Percentiles rank a stretch among this genome's conserved stretches.
Evolutionary conservation across 306 rosid genomes (phyloP).

Genomic region (Cotoneaster glaucophyllus): DNA sequence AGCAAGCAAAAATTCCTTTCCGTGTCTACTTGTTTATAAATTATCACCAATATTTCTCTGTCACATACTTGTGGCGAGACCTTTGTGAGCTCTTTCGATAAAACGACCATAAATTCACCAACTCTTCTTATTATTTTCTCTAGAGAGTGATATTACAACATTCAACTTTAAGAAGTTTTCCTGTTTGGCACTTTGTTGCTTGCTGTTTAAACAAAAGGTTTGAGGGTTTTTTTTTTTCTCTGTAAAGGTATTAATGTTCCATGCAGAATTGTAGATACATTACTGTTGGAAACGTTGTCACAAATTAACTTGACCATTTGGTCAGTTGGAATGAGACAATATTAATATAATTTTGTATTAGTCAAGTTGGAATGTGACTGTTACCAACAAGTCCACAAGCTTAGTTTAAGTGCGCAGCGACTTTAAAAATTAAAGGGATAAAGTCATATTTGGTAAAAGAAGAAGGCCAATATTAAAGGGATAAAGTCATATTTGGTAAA

Average conservation of each 20-base stretch:
- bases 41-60: background rate
- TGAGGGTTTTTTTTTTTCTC: background rate
- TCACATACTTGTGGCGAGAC: background rate
- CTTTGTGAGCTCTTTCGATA: background rate
- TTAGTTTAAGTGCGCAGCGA: background rate
- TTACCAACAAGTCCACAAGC: background rate
- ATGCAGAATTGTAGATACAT: background rate
- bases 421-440: no score
- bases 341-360: background rate
- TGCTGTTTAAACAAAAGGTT: background rate
- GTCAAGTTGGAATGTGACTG: background rate
- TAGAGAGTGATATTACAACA: background rate
- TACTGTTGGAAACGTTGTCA: background rate
- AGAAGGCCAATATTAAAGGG: background rate
- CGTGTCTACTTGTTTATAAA: background rate
- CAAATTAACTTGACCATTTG: background rate
- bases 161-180: background rate
- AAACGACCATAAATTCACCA: background rate
- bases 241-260: background rate
- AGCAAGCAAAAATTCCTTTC: background rate
- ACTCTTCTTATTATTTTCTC: background rate
- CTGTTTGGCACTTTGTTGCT: background rate
- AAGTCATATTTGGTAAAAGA: no score
- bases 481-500: no score
- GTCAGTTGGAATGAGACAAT: background rate